Evolutionary conservation across 805 yeast genomes (phyloP).

Genomic region (Naumovozyma dairenensis): DNA sequence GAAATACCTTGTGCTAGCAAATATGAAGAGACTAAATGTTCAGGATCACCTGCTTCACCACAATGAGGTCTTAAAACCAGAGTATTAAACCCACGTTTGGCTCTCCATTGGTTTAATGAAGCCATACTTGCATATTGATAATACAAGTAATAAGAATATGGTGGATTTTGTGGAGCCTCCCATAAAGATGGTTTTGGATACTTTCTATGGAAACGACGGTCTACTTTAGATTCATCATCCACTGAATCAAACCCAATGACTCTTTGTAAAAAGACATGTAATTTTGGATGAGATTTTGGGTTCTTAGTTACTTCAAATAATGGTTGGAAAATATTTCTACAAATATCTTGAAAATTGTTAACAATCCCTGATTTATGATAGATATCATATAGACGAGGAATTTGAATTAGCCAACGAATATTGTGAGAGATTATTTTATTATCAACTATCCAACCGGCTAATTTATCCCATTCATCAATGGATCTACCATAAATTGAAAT

Average conservation of each 20-base stretch:
- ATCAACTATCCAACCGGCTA: slow-evolving; percentile 92
- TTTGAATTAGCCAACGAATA: slow-evolving; percentile 93
- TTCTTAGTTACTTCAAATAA: slow-evolving; percentile 80
- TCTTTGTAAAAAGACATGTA: slow-evolving; percentile 78
- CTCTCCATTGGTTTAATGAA: slow-evolving; percentile 77
- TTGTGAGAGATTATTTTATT: slow-evolving; percentile 85
- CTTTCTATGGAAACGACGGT: slow-evolving; percentile 69
- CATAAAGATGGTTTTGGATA: slow-evolving; percentile 82
- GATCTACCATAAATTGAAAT: slow-evolving; percentile 91
- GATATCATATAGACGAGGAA: slow-evolving; percentile 86
- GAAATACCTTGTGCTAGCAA: slow-evolving; percentile 85
- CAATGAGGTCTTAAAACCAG: slow-evolving; percentile 96
- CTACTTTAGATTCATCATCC: slow-evolving; percentile 93
- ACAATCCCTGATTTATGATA: slow-evolving; percentile 73
- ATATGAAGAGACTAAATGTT: slow-evolving; percentile 85
- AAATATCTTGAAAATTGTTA: slow-evolving; percentile 60
- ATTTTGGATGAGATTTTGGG: slow-evolving; percentile 84
- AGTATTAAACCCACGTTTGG: slow-evolving; percentile 66
- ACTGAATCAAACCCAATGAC: slow-evolving; percentile 98
- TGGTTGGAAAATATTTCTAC: slow-evolving; percentile 75
- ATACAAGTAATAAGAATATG: slow-evolving; percentile 92
- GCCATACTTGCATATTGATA: slow-evolving; percentile 81
- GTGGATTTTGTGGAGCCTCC: slow-evolving; percentile 76
- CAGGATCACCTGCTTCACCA: slow-evolving; percentile 99
- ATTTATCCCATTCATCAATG: slow-evolving; percentile 85